phyloP scores from a whole-genome alignment of 495 filamentous ascomycete genomes.

The Neurospora tetrasperma region DNA sequence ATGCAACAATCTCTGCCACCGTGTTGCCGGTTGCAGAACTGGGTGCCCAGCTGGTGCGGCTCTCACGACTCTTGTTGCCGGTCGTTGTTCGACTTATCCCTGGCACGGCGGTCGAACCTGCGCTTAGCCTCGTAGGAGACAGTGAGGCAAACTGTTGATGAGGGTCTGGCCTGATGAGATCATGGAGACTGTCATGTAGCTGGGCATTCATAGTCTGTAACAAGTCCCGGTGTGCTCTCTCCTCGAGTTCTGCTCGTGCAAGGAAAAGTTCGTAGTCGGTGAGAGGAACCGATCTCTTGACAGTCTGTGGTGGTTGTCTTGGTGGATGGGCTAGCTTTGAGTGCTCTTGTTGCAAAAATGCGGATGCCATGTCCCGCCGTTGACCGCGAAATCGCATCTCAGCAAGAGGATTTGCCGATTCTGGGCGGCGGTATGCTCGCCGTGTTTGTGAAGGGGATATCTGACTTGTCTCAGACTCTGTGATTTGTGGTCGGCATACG shows the following conservation, averaged over 20 bases:
- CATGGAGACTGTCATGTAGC: background rate
- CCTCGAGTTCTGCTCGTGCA: conserved; percentile 19
- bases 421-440: background rate
- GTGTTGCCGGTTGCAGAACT: background rate
- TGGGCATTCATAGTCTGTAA: background rate
- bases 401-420: background rate
- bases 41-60: conserved; percentile 11
- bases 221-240: conserved; percentile 10
- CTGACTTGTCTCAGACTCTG: background rate
- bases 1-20: background rate
- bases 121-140: background rate
- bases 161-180: conserved; percentile 12
- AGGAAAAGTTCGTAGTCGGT: conserved; percentile 23
- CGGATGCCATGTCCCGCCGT: background rate
- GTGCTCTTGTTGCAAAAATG: background rate
- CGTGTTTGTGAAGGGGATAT: background rate
- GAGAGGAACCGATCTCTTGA: background rate
- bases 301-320: background rate
- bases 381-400: background rate
- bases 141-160: conserved; percentile 11
- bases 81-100: background rate
- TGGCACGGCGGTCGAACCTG: conserved; percentile 3
- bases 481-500: background rate
- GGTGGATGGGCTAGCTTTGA: background rate
- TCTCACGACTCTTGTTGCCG: background rate